Evolutionary conservation across 257 asterid species (phyloP), one percentile per base, ranked within the genome.

Genomic region (Striga asiatica): DNA sequence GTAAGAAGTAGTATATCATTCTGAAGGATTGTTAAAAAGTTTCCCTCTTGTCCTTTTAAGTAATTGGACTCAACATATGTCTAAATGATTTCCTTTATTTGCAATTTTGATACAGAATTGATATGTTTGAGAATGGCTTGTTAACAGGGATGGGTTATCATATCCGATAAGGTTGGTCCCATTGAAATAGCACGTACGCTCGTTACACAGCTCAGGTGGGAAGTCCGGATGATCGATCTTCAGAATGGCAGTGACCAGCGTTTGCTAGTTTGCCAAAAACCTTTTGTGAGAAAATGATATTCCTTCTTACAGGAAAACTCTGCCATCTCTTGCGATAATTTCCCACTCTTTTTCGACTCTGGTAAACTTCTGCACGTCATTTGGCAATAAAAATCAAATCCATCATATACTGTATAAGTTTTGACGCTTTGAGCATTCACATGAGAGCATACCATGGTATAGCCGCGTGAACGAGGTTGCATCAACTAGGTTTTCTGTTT

Each of bases 231-330:
- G 55, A 80, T 89, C 10, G 93, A 85, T 63, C 88, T 81, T 47
- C 84, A 78, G 65, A 77, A 85, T 22, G 97, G 97, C 64, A 89
- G 89, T 47, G 93, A 89, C 67, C 86, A 80, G 72, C 86, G 97
- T 59, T 67, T 85, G 55, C 87, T 89, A 16, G 74, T 89, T 18
- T 81, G 94, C 80, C 97, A 89, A 72, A 89, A 89, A 66, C 97
- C 91, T 49, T 89, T 85, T 34, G 38, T 74, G 68, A 79, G 85
- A 66, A 89, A 89, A 79, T 89, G 85, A 89, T 50, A 43, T 27
- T 34, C 61, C 38, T 18, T 10, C 10, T 20, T 39, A 0, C n/a
- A n/a, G 16, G 13, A 38, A 59, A 61, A 22, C 56, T 61, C 57
- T 45, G 46, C 71, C 65, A 59, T 64, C 66, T 68, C 67, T 21